Conservation (phyloP, 1,284 basidiomycete species). For the Leccinum ponderosum region DNA sequence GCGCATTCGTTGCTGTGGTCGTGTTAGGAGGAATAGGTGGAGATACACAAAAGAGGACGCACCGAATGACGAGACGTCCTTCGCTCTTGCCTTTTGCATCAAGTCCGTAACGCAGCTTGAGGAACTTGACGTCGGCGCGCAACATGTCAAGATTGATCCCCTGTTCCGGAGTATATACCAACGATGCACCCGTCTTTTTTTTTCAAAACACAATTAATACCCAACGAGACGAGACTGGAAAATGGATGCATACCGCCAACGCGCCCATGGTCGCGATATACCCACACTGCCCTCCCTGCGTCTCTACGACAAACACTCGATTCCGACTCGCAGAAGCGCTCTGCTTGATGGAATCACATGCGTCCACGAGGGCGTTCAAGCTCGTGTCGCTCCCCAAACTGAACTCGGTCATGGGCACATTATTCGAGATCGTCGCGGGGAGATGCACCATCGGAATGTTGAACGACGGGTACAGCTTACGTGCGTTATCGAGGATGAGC, state of each 20-base stretch:
- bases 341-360: constrained; percentile 98
- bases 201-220: constrained; percentile 1
- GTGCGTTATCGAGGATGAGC: constrained; percentile 75
- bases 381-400: constrained; percentile 95
- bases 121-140: constrained; percentile 84
- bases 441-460: constrained; percentile 93
- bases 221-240: background rate
- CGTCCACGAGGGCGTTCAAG: constrained; percentile 95
- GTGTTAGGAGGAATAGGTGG: background rate
- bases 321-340: constrained; percentile 94
- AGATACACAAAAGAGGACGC: constrained; percentile 22
- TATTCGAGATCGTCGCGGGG: constrained; percentile 96
- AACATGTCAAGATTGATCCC: constrained; percentile 86
- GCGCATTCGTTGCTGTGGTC: constrained; percentile 79
- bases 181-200: constrained; percentile 78
- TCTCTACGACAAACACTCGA: constrained; percentile 97
- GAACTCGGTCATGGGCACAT: constrained; percentile 96
- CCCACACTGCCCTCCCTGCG: constrained; percentile 95
- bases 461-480: constrained; percentile 86
- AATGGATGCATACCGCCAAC: constrained; percentile 69
- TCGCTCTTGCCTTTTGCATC: constrained; percentile 91
- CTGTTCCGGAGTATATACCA: constrained; percentile 93
- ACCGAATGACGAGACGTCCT: constrained; percentile 92
- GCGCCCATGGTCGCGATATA: constrained; percentile 96
- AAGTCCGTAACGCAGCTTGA: constrained; percentile 83